phyloP scores from a whole-genome alignment of 1,284 basidiomycete species.

The Ustilago vetiveriae region DNA sequence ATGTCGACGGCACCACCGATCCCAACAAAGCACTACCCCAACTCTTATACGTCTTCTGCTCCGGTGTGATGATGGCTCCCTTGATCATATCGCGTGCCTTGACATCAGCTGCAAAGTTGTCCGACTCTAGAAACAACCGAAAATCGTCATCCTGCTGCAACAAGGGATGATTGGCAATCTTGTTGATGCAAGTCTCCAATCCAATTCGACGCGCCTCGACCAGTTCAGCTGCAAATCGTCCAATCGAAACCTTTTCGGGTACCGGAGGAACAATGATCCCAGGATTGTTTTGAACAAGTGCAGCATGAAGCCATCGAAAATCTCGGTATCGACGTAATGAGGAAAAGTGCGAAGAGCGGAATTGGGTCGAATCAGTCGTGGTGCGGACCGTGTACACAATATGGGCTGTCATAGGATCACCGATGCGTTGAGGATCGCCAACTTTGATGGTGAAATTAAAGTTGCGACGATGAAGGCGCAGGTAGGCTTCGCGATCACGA shows the following conservation, averaged over 20 bases:
- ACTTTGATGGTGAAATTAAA: slow-evolving; percentile 59
- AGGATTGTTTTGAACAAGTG: slow-evolving; percentile 88
- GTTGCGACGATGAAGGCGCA: slow-evolving; percentile 11
- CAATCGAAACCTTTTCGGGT: slow-evolving; percentile 90
- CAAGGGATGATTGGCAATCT: slow-evolving; percentile 68
- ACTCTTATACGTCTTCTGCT: slow-evolving; percentile 63
- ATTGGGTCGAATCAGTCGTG: slow-evolving; percentile 49
- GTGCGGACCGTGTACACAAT: slow-evolving; percentile 70
- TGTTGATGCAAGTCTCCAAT: slow-evolving; percentile 68
- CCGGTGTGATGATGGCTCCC: slow-evolving; percentile 62
- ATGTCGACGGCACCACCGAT: slow-evolving; percentile 47
- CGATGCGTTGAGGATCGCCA: slow-evolving; percentile 64
- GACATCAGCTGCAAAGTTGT: slow-evolving; percentile 68
- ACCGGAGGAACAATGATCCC: slow-evolving; percentile 96
- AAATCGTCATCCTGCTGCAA: slow-evolving; percentile 69
- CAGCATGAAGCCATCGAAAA: slow-evolving; percentile 95
- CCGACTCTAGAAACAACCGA: slow-evolving; percentile 68
- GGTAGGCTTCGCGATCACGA: slow-evolving; percentile 25
- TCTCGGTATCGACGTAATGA: slow-evolving; percentile 95
- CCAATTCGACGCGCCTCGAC: slow-evolving; percentile 68
- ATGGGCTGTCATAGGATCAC: slow-evolving; percentile 64
- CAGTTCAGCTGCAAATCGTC: slow-evolving; percentile 68
- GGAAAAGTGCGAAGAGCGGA: slow-evolving; percentile 67
- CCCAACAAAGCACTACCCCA: slow-evolving; percentile 41
- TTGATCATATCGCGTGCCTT: slow-evolving; percentile 74